Conservation (phyloP, 257 asterid genomes). For the Galeopsis tetrahit region DNA sequence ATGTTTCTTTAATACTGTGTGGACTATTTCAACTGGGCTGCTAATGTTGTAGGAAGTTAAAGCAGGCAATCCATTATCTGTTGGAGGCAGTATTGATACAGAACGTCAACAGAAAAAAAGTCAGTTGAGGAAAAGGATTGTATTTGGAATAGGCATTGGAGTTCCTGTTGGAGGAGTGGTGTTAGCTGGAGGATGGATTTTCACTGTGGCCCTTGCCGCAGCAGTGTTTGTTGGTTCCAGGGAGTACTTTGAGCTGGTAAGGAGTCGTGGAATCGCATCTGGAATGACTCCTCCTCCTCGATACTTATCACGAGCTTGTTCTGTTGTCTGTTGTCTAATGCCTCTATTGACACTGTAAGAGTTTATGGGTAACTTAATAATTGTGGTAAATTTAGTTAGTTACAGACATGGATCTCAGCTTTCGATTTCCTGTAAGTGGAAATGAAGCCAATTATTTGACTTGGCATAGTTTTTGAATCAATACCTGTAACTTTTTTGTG, state of each 20-base stretch:
- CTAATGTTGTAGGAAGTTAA: slow-evolving; percentile 75
- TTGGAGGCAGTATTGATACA: slow-evolving; percentile 43
- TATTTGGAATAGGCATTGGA: slow-evolving; percentile 92
- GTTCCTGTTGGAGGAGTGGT: slow-evolving; percentile 83
- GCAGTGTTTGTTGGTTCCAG: slow-evolving; percentile 80
- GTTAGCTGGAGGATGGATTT: slow-evolving; percentile 94
- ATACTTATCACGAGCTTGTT: slow-evolving; percentile 84
- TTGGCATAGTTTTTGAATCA: slow-evolving; percentile 10
- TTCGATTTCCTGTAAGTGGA: slow-evolving; percentile 21
- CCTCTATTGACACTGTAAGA: slow-evolving; percentile 94
- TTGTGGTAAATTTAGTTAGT: slow-evolving; percentile 29
- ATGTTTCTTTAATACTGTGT: slow-evolving; percentile 23
- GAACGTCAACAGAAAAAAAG: slow-evolving; percentile 53
- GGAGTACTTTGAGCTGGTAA: slow-evolving; percentile 94
- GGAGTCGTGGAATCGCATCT: slow-evolving; percentile 91
- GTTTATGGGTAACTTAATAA: slow-evolving; percentile 30
- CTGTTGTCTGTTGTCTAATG: slow-evolving; percentile 80
- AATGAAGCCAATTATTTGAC: slow-evolving; percentile 15
- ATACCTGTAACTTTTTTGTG: not conserved
- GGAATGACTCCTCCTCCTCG: slow-evolving; percentile 99
- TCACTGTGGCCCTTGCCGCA: slow-evolving; percentile 76
- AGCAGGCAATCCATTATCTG: slow-evolving; percentile 44
- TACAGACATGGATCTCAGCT: slow-evolving; percentile 27
- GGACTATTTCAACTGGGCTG: slow-evolving; percentile 37
- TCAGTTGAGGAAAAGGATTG: slow-evolving; percentile 78